Evolutionary conservation across 768 basidiomycete genomes (phyloP), one percentile per base, ranked within the genome.

Genomic region (Ramaria rubella): DNA sequence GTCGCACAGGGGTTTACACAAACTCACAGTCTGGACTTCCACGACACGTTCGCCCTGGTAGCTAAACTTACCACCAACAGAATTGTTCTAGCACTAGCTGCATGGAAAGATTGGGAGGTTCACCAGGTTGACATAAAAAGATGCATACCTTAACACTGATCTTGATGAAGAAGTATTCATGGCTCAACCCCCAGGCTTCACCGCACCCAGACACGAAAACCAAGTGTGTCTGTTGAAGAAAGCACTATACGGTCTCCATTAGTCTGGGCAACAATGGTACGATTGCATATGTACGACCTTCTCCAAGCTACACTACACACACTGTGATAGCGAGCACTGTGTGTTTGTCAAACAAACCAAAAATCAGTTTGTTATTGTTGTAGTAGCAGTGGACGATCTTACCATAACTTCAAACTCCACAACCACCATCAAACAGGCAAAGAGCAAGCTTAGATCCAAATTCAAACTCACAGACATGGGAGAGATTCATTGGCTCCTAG

Each of bases 231-330:
- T 23, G 66, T 67, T 29, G 57, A 67, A 44, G 60, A 74, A 75
- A 60, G 62, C 68, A 2, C 59, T 77, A 30, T 78, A 79, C 63
- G 72, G 77, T 8, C 68, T 79, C 7, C 73, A 74, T 59, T 76
- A 77, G 56, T 68, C 70, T 11, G 68, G 69, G 2, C 62, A 68
- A 2, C 57, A 60, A 43, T 78, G 75, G 77, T 63, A 74, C 30
- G n/a, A n/a, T n/a, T n/a, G n/a, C n/a, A n/a, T n/a, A n/a, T n/a
- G n/a, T 17, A 52, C 8, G 30, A 29, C 9, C 31, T 50, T 27
- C 9, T 11, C 19, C 7, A 15, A 30, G 21, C 15, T 48, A 11
- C 14, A n/a, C 6, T 29, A 11, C 31, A 15, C 9, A 15, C 11
- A 15, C 7, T n/a, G 8, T 7, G 24, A 50, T 12, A 8, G 8